These are phyloP conservation scores for Solanum dulcamara DNA, from an alignment of 257 asterid genomes.

Conservation along the genomic window DNA sequence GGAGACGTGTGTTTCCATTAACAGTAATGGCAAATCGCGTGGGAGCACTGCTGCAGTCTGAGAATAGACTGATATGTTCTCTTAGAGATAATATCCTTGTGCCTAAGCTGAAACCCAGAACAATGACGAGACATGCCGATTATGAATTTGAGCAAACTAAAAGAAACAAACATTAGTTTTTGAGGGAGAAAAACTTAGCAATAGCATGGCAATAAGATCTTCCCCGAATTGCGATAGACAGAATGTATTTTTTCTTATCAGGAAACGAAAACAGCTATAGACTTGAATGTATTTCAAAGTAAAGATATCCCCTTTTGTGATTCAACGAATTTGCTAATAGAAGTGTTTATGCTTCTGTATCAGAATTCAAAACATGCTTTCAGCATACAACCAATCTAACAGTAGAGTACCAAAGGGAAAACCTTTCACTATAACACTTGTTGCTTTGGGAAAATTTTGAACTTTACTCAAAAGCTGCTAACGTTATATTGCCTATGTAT, in stretches of 20 bases:
- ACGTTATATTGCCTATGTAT: not conserved
- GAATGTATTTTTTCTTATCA: not conserved
- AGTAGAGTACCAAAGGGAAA: not conserved
- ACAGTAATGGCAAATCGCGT: slow-evolving; percentile 43
- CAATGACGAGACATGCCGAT: slow-evolving; percentile 54
- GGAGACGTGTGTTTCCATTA: slow-evolving; percentile 57
- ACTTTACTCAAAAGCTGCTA: not conserved
- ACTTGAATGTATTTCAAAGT: not conserved
- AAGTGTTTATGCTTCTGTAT: not conserved
- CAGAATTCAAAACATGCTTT: not conserved
- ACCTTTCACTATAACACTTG: not conserved
- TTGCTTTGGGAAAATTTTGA: not conserved
- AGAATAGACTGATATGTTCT: slow-evolving; percentile 44
- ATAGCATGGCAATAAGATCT: not conserved
- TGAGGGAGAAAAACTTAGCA: not conserved
- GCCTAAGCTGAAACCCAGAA: slow-evolving; percentile 51
- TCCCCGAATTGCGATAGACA: not conserved
- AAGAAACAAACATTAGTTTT: not conserved
- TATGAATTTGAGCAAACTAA: slow-evolving; percentile 31
- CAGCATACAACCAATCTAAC: not conserved
- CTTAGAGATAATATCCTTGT: slow-evolving; percentile 47
- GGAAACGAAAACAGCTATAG: not conserved
- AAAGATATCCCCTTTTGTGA: not conserved
- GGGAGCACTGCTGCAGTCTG: slow-evolving; percentile 58
- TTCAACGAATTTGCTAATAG: not conserved